A percentile compares a stretch with the other conserved stretches of the same genome.
Evolutionary conservation across 2,329 filamentous ascomycete species (phyloP).

Genomic region (Fusarium falciforme): DNA sequence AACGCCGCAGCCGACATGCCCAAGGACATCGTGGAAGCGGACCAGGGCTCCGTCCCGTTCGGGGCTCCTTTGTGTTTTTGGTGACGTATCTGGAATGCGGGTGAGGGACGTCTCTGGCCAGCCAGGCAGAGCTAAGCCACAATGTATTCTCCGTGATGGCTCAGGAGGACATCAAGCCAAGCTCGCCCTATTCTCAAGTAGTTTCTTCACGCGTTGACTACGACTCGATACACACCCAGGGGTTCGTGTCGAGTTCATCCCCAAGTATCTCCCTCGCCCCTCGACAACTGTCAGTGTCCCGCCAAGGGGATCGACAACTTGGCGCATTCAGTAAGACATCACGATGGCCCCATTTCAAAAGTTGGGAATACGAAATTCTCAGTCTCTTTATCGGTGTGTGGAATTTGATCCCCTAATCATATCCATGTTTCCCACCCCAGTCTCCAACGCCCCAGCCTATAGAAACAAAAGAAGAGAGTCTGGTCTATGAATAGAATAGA

Average conservation of each 20-base stretch:
- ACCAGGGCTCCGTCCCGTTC: neutral
- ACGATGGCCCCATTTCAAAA: conserved; percentile 1
- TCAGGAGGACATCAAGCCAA: neutral
- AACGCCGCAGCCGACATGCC: neutral
- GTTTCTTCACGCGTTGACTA: neutral
- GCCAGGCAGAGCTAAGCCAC: neutral
- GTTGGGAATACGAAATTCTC: conserved; percentile 1
- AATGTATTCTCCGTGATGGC: neutral
- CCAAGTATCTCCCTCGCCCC: neutral
- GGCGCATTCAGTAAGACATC: conserved; percentile 8
- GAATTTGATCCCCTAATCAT: conserved; percentile 7
- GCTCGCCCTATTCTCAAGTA: neutral
- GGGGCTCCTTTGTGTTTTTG: neutral
- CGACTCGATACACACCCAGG: neutral
- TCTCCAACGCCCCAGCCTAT: conserved; percentile 30
- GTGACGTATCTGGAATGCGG: conserved; percentile 20
- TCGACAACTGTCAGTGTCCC: neutral
- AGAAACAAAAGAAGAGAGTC: conserved; percentile 14
- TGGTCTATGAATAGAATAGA: conserved; percentile 34
- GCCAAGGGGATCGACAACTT: conserved; percentile 18
- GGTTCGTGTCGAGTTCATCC: neutral
- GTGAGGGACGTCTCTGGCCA: neutral
- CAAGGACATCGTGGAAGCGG: neutral
- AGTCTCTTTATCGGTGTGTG: conserved; percentile 24
- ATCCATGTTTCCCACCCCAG: neutral